Percentiles rank a stretch among this genome's conserved stretches.
These are phyloP conservation scores for Nicotiana tomentosiformis DNA, from an alignment of 257 asterid genomes.

Conservation along the genomic window DNA sequence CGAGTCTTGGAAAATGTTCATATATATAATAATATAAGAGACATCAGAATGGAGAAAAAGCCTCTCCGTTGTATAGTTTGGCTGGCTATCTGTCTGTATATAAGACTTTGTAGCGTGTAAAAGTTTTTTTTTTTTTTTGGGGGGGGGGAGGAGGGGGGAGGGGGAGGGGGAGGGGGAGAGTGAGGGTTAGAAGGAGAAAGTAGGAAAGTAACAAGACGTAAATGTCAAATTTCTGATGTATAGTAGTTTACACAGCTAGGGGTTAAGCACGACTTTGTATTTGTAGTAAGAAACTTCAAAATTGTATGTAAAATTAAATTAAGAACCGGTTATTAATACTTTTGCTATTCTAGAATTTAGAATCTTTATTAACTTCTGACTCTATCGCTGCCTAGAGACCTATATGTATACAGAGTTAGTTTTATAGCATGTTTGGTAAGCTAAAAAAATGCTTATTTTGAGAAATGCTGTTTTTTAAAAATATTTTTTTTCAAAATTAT, in stretches of 20 bases:
- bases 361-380: no score
- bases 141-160: no score
- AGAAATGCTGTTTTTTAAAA: no score
- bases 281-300: no score
- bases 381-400: not conserved
- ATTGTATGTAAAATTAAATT: no score
- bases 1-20: not conserved
- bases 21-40: not conserved
- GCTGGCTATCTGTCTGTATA: not conserved
- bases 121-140: no score
- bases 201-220: not conserved
- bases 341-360: no score
- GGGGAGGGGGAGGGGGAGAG: no score
- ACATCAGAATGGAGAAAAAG: not conserved
- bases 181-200: not conserved
- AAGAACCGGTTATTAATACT: no score
- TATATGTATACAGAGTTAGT: not conserved
- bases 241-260: not conserved
- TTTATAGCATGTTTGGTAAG: not conserved
- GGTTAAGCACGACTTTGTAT: no score
- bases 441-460: no score
- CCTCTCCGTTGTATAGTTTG: not conserved
- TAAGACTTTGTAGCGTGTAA: not conserved
- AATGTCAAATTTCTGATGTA: not conserved
- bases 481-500: no score